A percentile compares a stretch with the other conserved stretches of the same genome.
These are phyloP conservation scores for Stachybotrys chartarum DNA, from an alignment of 2,329 filamentous ascomycete species.

Conservation along the genomic window DNA sequence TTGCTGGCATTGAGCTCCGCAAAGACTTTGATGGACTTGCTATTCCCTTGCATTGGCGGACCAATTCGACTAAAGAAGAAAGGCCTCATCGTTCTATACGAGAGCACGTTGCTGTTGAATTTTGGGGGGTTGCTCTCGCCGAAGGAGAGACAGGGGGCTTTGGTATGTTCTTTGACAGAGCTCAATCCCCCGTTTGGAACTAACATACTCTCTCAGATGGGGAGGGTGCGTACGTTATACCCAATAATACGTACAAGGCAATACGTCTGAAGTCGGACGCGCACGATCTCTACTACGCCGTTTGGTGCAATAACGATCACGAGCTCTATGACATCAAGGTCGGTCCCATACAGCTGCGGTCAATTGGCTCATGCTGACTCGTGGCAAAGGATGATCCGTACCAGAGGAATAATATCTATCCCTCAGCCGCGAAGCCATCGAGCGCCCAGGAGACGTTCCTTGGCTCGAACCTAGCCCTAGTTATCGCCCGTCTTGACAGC, in stretches of 20 bases:
- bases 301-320: constrained; percentile 63
- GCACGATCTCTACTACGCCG: constrained; percentile 55
- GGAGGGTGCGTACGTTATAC: too few relatives aligned
- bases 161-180: constrained; percentile 2
- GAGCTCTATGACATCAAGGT: constrained; percentile 57
- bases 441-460: neutral
- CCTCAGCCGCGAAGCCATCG: too few relatives aligned
- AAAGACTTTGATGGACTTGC: constrained; percentile 50
- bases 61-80: constrained; percentile 11
- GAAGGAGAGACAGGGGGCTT: constrained; percentile 26
- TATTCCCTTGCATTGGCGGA: constrained; percentile 31
- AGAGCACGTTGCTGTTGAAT: constrained; percentile 54
- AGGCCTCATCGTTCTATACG: constrained; percentile 17
- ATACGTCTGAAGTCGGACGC: constrained; percentile 43
- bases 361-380: constrained; percentile 3
- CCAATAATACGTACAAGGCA: constrained; percentile 54
- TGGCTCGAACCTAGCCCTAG: constrained; percentile 9
- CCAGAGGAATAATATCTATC: constrained; percentile 39
- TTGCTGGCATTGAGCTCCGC: constrained; percentile 31
- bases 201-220: too few relatives aligned
- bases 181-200: too few relatives aligned
- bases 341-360: neutral
- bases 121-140: constrained; percentile 38
- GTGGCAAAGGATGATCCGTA: constrained; percentile 29
- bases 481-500: constrained; percentile 46